Evolutionary conservation across 768 basidiomycete genomes (phyloP).

Genomic region (Pulveroboletus sp.): DNA sequence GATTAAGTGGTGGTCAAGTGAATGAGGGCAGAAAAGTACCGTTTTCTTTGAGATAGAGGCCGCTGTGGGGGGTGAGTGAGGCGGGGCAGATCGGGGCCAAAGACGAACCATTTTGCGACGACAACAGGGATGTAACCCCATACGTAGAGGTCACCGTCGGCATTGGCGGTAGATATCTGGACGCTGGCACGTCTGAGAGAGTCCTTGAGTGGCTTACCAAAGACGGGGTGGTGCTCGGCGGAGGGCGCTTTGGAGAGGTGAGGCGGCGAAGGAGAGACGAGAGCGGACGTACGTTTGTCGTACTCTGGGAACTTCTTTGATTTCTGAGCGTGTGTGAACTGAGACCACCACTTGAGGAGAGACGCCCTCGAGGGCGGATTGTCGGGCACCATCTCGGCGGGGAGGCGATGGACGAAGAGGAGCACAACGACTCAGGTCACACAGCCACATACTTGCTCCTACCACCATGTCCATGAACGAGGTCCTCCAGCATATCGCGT

Average conservation of each 20-base stretch:
- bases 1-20: neutral
- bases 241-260: conserved; percentile 17
- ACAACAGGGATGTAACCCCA: conserved; percentile 97
- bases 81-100: neutral
- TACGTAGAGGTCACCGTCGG: conserved; percentile 77
- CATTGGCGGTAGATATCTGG: conserved; percentile 86
- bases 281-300: conserved; percentile 35
- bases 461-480: no score
- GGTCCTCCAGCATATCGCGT: neutral
- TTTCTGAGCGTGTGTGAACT: conserved; percentile 63
- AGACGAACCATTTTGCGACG: conserved; percentile 88
- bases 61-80: conserved; percentile 42
- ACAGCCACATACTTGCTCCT: conserved; percentile 15
- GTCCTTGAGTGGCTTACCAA: conserved; percentile 80
- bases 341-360: conserved; percentile 80
- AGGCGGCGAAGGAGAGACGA: neutral
- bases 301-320: conserved; percentile 52
- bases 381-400: conserved; percentile 27
- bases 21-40: conserved; percentile 40
- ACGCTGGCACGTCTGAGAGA: conserved; percentile 84
- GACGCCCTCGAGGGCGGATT: conserved; percentile 44
- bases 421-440: neutral
- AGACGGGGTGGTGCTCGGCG: conserved; percentile 54
- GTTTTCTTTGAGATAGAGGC: conserved; percentile 90
- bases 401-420: neutral